Percentiles rank a stretch among this genome's conserved stretches.
These are phyloP conservation scores for Pyropia yezoensis DNA, from an alignment of 23 red algal species.

Conservation along the genomic window DNA sequence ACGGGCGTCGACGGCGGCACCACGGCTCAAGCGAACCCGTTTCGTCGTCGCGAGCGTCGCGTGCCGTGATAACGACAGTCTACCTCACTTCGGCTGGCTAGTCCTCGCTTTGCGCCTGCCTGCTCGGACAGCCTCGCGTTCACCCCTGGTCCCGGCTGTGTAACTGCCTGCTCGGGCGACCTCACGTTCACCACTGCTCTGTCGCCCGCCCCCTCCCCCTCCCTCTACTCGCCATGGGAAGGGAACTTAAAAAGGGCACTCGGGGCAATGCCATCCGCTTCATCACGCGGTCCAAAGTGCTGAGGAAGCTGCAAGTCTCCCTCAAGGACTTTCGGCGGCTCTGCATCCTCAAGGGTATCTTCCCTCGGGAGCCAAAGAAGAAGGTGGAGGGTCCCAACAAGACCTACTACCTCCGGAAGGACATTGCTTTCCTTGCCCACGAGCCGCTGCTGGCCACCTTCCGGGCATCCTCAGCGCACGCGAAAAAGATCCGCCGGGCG, in stretches of 20 bases:
- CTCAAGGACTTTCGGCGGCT: conserved; percentile 77
- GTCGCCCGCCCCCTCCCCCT: not conserved
- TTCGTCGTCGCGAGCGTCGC: too few relatives aligned
- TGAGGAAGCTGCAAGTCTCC: conserved; percentile 83
- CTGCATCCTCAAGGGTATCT: conserved; percentile 97
- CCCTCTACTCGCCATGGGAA: conserved; percentile 25
- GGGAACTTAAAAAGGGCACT: conserved; percentile 74
- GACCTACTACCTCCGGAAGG: conserved; percentile 94
- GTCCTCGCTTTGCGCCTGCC: too few relatives aligned
- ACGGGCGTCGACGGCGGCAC: too few relatives aligned
- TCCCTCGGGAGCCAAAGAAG: conserved; percentile 85
- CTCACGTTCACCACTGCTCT: not conserved
- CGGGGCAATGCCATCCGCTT: conserved; percentile 73
- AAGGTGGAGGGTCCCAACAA: conserved; percentile 69
- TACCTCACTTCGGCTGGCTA: too few relatives aligned
- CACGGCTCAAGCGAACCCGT: too few relatives aligned
- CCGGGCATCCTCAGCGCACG: conserved; percentile 48
- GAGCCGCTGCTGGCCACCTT: conserved; percentile 86
- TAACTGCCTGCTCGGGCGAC: too few relatives aligned
- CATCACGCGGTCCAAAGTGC: conserved; percentile 84
- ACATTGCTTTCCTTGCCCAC: conserved; percentile 88
- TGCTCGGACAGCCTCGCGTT: too few relatives aligned
- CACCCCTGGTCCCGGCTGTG: not conserved
- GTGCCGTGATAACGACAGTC: too few relatives aligned
- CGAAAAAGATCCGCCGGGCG: conserved; percentile 65